These are phyloP conservation scores for Pelagophyceae sp. DNA, from an alignment of 352 stramenopile species.

Conservation along the genomic window DNA sequence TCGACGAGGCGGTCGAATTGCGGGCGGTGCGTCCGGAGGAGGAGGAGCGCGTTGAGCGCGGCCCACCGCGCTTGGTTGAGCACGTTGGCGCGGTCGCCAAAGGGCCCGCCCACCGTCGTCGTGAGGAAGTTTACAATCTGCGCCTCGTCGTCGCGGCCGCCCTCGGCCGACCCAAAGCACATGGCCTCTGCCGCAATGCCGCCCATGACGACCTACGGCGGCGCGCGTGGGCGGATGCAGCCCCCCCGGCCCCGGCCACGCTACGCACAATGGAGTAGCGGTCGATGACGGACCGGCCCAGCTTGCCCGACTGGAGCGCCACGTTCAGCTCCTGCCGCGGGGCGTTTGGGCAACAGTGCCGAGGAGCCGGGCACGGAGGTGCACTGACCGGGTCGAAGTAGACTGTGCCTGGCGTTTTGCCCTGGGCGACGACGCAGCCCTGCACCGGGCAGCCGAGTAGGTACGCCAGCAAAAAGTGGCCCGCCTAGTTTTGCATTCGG, in stretches of 20 bases:
- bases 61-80: constrained; percentile 56
- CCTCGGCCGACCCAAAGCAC: constrained; percentile 52
- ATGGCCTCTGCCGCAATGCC: constrained; percentile 65
- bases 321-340: constrained; percentile 52
- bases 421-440: not conserved
- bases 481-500: too few relatives aligned
- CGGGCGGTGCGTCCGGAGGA: constrained; percentile 52
- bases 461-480: constrained; percentile 63
- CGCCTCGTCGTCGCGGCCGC: constrained; percentile 54
- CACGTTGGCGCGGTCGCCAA: constrained; percentile 37
- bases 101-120: not conserved
- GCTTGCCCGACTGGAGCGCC: constrained; percentile 40
- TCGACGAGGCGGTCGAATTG: constrained; percentile 55
- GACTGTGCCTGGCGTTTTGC: not conserved
- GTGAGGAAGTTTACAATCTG: constrained; percentile 49
- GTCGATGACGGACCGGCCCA: constrained; percentile 55
- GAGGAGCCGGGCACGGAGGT: constrained; percentile 38
- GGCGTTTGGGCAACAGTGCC: constrained; percentile 46
- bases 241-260: too few relatives aligned
- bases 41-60: constrained; percentile 47
- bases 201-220: constrained; percentile 68
- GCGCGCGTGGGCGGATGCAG: too few relatives aligned
- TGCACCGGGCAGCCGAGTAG: constrained; percentile 47
- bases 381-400: constrained; percentile 29
- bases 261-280: constrained; percentile 62